Base-by-base conservation (phyloP, 2,329 filamentous ascomycete species). In the Zopfia rhizophila region DNA sequence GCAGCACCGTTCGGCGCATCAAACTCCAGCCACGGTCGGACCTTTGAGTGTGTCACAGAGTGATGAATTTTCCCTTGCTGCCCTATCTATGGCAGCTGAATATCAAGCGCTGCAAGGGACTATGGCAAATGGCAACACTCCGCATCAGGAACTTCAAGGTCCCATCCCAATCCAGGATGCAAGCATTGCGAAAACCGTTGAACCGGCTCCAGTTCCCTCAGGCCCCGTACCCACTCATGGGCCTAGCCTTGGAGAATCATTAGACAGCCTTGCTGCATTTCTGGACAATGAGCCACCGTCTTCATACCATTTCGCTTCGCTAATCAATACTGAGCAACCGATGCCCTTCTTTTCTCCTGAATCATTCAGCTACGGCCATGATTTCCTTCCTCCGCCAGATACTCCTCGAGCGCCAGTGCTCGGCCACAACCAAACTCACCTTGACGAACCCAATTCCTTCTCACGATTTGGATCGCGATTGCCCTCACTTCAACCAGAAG, bases 271-370 rank as follows among this genome's bases (percentile, higher is more conserved):
- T 2, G 63, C 72, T 11, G 61, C 65, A 2, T 74, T 73, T 38
- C 61, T 73, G 25, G 70, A 74, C 27, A 68, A 66, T 42, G 72
- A 71, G 17, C 63, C 66, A 3, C 48, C 73, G 13, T 65, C 62
- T 2, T 71, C 69, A 4, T 73, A 73, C 45, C 70, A 73, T 40
- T 74, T 73, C 35, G 58, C 69, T 5, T 69, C 69, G 6, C 41
- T 73, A 40, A 69, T 74, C 45, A 73, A 65, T 28, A 61, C 71
- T 5, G 72, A 75, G 46, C 72, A 75, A 35, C 72, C 72, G 3
- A 72, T 74, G 48, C 72, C 72, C 1, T 72, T 73, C 58, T 74
- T 73, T 47, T 73, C 72, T 5, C 70, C 71, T 7, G 72, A 73
- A 23, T 71, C 69, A 7, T 58, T 71, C 36, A 56, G 45, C 4